Evolutionary conservation across 345 rosid genomes (phyloP), one percentile per base, ranked within the genome.

Genomic region (Cochlearia excelsa): DNA sequence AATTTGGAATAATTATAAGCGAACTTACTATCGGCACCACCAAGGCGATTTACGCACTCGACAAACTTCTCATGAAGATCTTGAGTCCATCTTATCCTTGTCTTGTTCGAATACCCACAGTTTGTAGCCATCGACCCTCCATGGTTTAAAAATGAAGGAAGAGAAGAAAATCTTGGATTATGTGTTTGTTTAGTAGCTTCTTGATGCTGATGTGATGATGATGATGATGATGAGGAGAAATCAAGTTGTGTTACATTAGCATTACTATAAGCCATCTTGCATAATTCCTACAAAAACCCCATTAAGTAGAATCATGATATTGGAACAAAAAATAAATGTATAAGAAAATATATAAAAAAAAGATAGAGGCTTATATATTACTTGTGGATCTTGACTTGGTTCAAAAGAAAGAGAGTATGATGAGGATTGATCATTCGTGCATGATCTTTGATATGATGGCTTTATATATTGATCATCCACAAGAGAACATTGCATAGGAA

Each of bases 51-150:
- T 3, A 86, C 95, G 29, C 90, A 84, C 61, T 78, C 80, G 1
- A 88, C 93, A 40, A 92, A 92, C 77, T 84, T 88, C 65, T 86
- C 82, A 59, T 92, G 98, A 11, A 92, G 95, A 79, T 83, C 89
- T 55, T 78, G 91, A 60, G 82, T 88, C 95, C 99, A 93, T 70
- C 92, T 78, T 44, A 93, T 78, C 54, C 99, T 61, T 4, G 81
- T 82, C 79, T 86, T 88, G 67, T 54, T 68, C 35, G 11, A 50
- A 2, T 6, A 41, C 10, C 61, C 63, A 48, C 63, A 61, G 4
- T 48, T 56, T n/a, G 69, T 48, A 57, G 55, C 54, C 61, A 53
- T 5, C 0, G 55, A 52, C 2, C 56, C 73, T 51, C 73, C 56
- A 46, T 63, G 61, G 3, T 10, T 44, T 51, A 65, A 64, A 38